phyloP scores from a whole-genome alignment of 306 rosid species.

The Cucurbita moschata region DNA sequence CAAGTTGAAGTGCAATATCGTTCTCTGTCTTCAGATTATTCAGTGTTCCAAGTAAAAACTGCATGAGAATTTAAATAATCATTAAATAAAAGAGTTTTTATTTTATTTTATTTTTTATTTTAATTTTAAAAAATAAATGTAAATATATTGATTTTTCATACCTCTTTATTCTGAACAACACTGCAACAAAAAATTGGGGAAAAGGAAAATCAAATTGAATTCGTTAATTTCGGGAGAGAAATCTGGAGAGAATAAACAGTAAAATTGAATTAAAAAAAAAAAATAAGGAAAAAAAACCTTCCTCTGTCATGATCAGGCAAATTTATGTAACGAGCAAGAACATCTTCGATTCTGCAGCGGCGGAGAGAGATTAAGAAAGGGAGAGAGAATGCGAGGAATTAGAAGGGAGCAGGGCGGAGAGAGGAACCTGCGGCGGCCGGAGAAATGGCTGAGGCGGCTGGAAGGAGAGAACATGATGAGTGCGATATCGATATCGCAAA shows the following conservation, averaged over 20 bases:
- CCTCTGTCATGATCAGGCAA: slow-evolving; percentile 77
- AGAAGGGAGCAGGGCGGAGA: background rate
- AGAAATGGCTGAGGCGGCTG: slow-evolving; percentile 40
- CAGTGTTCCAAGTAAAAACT: slow-evolving; percentile 30
- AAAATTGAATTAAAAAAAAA: background rate
- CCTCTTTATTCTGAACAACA: slow-evolving; percentile 75
- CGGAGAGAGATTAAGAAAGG: too few species aligned
- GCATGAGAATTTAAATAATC: slow-evolving; percentile 1
- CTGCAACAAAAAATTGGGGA: slow-evolving; percentile 16
- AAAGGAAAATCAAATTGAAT: background rate
- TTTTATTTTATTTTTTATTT: too few species aligned
- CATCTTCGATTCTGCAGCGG: slow-evolving; percentile 64
- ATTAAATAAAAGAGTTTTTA: background rate
- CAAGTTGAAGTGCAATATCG: slow-evolving; percentile 33
- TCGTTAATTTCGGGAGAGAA: background rate
- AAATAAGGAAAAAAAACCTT: slow-evolving; percentile 17
- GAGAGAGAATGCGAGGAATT: background rate
- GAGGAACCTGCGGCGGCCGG: slow-evolving; percentile 37
- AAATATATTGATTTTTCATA: background rate
- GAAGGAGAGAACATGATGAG: slow-evolving; percentile 58
- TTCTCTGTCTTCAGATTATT: slow-evolving; percentile 30
- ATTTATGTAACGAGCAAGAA: slow-evolving; percentile 62
- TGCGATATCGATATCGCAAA: slow-evolving; percentile 61
- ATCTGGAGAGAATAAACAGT: background rate
- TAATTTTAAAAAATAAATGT: too few species aligned